Base-by-base conservation (phyloP, 805 yeast genomes). In the Candida boidinii region DNA sequence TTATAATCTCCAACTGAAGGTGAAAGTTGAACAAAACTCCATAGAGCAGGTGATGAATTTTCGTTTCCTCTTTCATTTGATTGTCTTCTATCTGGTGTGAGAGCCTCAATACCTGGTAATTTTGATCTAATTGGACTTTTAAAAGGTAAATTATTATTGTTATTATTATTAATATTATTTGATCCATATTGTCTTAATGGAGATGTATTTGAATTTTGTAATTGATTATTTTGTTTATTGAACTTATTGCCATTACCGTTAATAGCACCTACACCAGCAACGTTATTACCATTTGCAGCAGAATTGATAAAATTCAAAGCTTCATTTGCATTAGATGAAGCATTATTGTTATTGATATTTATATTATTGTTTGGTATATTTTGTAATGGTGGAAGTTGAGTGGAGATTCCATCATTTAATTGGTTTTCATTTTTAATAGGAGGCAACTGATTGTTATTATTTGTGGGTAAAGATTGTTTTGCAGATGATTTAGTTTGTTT, bases 21-120 rank as follows among this genome's bases (percentile, higher is more conserved):
- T 10, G 66, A 60, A 31, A 88, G 77, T 48, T 87, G 95, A 49
- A 88, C 85, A 59, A 84, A 78, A 51, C 82, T 84, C 96, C 96
- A 85, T 38, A 88, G 73, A 13, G 95, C 96, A 2, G 97, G 97
- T 2, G 95, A 84, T 20, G 80, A 73, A 30, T 61, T 68, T n/a
- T n/a, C n/a, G n/a, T n/a, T n/a, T n/a, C n/a, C n/a, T n/a, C n/a
- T n/a, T n/a, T n/a, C n/a, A 6, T 49, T 60, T 57, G 72, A 59
- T 61, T 20, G 30, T 5, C 8, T 58, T 54, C 14, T 24, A 15
- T 37, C 38, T 45, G 14, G 56, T 51, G 9, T 10, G 9, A 17
- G 12, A 14, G 9, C n/a, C 13, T 10, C 15, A 20, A 22, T 10
- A 22, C 12, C 12, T 10, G 24, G n/a, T n/a, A n/a, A n/a, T n/a